These are phyloP conservation scores for Pulveroboletus sp. DNA, from an alignment of 768 basidiomycete species.

Conservation along the genomic window DNA sequence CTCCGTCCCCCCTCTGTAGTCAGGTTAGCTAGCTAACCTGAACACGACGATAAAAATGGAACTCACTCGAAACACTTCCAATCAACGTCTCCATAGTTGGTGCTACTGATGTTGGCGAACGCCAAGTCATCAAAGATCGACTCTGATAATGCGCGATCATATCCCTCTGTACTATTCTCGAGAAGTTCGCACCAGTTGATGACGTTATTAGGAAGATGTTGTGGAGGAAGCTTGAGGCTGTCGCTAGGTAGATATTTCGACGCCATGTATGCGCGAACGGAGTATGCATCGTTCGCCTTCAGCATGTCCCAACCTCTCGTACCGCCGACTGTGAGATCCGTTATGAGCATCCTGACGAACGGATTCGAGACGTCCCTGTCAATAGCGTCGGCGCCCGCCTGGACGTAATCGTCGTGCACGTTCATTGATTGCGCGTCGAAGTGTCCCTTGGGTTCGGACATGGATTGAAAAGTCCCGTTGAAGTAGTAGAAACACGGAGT, in stretches of 20 bases:
- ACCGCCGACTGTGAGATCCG: constrained; percentile 13
- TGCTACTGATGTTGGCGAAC: constrained; percentile 12
- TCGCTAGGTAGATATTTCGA: constrained; percentile 23
- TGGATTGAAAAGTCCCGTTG: constrained; percentile 1
- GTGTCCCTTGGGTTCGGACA: not conserved
- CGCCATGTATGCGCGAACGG: constrained; percentile 24
- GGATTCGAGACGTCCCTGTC: constrained; percentile 15
- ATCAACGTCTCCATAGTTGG: constrained; percentile 12
- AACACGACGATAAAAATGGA: not conserved
- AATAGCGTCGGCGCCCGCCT: constrained; percentile 18
- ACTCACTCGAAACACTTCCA: constrained; percentile 32
- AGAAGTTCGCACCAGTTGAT: constrained; percentile 33
- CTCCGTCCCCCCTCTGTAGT: constrained; percentile 21
- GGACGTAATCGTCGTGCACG: constrained; percentile 7
- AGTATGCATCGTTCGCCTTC: constrained; percentile 28
- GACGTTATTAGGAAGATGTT: constrained; percentile 15
- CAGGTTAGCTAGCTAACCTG: too few relatives aligned
- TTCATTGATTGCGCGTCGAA: constrained; percentile 8
- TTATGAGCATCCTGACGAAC: constrained; percentile 18
- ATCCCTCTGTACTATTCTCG: constrained; percentile 28
- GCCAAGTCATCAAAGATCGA: constrained; percentile 29
- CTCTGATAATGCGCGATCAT: constrained; percentile 34
- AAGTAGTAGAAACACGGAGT: constrained; percentile 7
- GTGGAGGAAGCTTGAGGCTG: constrained; percentile 13
- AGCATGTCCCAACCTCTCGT: constrained; percentile 24